Evolutionary conservation across 208 protist genomes (phyloP).

Genomic region (Spongospora subterranea): DNA sequence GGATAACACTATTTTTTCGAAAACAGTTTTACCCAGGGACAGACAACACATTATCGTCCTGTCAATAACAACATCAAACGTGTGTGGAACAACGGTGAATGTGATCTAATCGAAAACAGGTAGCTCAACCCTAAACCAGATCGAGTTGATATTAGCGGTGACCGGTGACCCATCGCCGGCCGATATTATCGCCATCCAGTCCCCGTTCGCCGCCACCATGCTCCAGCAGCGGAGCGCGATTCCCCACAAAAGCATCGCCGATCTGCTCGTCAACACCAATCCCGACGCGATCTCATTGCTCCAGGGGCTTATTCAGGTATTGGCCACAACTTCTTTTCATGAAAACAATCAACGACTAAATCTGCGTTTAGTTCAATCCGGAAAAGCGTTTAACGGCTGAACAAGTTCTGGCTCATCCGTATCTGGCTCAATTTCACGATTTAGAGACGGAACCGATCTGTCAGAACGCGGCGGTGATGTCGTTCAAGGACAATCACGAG

Average conservation of each 20-base stretch:
- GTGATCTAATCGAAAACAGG: not conserved
- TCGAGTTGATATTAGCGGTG: conserved; percentile 68
- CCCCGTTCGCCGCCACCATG: conserved; percentile 72
- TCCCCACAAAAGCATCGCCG: not conserved
- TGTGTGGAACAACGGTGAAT: not conserved
- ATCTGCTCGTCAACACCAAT: conserved; percentile 64
- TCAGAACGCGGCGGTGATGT: not conserved
- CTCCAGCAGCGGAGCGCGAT: conserved; percentile 65
- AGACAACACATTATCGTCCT: too few relatives aligned
- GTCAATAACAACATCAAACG: too few relatives aligned
- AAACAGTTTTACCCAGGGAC: too few relatives aligned
- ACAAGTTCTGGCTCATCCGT: conserved; percentile 64
- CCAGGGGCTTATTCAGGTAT: conserved; percentile 32
- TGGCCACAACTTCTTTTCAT: not conserved
- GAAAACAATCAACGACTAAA: not conserved
- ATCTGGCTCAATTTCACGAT: conserved; percentile 66
- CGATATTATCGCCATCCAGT: conserved; percentile 72
- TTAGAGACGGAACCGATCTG: conserved; percentile 47
- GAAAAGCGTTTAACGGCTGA: conserved; percentile 61
- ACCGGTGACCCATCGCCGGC: conserved; percentile 69
- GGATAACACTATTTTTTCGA: too few relatives aligned
- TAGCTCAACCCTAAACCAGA: conserved; percentile 69
- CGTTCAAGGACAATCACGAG: not conserved
- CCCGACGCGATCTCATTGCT: conserved; percentile 65
- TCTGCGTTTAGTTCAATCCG: conserved; percentile 57